Percentiles rank a stretch among this genome's conserved stretches.
phyloP scores from a whole-genome alignment of 305 asterid species.

The Solanum hybrid region DNA sequence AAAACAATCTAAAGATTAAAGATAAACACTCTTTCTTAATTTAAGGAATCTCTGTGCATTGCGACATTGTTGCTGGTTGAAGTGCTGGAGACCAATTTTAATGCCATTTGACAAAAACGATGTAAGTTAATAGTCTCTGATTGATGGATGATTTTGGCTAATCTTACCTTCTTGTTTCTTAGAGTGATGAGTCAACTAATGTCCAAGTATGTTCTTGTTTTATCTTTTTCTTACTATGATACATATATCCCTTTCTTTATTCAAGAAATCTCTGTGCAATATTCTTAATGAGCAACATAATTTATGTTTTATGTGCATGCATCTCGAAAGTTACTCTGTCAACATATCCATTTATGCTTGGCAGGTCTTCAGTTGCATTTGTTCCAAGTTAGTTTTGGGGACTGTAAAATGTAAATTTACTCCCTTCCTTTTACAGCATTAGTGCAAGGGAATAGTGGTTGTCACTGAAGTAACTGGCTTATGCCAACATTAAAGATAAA shows the following conservation, averaged over 20 bases:
- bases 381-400: constrained; percentile 1
- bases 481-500: not conserved
- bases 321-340: not conserved
- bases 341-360: not conserved
- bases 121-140: constrained; percentile 36
- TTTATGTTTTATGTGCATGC: not conserved
- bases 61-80: constrained; percentile 81
- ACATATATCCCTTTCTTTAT: not conserved
- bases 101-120: constrained; percentile 90
- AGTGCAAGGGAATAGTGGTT: not conserved
- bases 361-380: not conserved
- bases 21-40: not conserved
- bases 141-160: not conserved
- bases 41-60: not conserved
- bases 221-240: not conserved
- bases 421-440: not conserved
- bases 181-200: not conserved
- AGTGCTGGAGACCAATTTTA: constrained; percentile 87
- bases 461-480: not conserved
- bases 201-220: not conserved
- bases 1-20: not conserved
- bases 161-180: not conserved
- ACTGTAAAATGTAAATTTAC: not conserved
- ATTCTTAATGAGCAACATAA: not conserved
- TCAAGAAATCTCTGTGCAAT: not conserved